A percentile compares a stretch with the other conserved stretches of the same genome.
phyloP scores from a whole-genome alignment of 2,329 filamentous ascomycete genomes.

The Graphium sp. region DNA sequence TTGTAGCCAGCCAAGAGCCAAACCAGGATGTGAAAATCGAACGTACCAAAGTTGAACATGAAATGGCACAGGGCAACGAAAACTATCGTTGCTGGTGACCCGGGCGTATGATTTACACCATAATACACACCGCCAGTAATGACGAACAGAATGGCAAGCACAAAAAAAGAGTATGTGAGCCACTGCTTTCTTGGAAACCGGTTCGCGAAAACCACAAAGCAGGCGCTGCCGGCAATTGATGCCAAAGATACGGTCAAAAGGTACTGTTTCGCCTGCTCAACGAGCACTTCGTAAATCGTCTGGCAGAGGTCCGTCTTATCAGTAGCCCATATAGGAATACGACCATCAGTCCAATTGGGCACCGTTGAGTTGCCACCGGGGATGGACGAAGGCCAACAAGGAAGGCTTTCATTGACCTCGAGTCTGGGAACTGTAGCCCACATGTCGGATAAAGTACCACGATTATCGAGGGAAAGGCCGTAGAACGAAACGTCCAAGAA shows the following conservation, averaged over 20 bases:
- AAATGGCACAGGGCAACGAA: slow-evolving; percentile 35
- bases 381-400: slow-evolving; percentile 29
- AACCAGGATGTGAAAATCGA: neutral
- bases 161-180: slow-evolving; percentile 30
- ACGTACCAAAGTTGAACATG: slow-evolving; percentile 34
- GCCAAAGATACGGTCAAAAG: slow-evolving; percentile 31
- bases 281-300: slow-evolving; percentile 31
- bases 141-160: slow-evolving; percentile 26
- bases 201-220: slow-evolving; percentile 29
- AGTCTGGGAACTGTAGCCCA: slow-evolving; percentile 19
- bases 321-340: slow-evolving; percentile 31
- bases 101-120: slow-evolving; percentile 21
- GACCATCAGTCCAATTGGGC: slow-evolving; percentile 19
- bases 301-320: slow-evolving; percentile 29
- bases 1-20: neutral
- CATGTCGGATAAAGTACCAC: slow-evolving; percentile 21
- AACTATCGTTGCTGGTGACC: slow-evolving; percentile 27
- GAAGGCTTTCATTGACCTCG: slow-evolving; percentile 17
- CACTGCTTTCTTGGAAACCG: slow-evolving; percentile 28
- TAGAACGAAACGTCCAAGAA: slow-evolving; percentile 41
- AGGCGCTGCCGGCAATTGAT: slow-evolving; percentile 30
- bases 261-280: slow-evolving; percentile 35
- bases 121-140: slow-evolving; percentile 33
- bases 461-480: slow-evolving; percentile 31
- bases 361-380: slow-evolving; percentile 23